Conservation (phyloP, 257 asterid genomes). For the Schizonepeta tenuifolia region DNA sequence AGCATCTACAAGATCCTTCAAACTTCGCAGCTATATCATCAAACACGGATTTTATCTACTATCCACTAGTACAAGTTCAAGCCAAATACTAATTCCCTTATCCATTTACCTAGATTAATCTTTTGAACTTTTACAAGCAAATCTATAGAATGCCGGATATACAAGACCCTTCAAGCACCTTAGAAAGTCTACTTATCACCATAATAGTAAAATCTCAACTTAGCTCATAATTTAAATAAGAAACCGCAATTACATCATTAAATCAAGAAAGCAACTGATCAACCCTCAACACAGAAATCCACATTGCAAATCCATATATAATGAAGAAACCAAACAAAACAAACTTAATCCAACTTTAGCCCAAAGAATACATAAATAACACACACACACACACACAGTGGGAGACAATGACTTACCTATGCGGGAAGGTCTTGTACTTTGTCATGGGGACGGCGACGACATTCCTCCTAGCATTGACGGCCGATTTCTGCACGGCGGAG, state of each 20-base stretch:
- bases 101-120: background rate
- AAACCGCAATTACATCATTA: background rate
- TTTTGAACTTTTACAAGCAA: background rate
- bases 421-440: slow-evolving; percentile 89
- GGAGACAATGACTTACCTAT: slow-evolving; percentile 50
- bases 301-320: background rate
- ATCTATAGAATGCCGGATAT: background rate
- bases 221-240: slow-evolving; percentile 1
- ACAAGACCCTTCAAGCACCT: background rate
- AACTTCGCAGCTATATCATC: background rate
- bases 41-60: background rate
- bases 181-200: slow-evolving; percentile 10
- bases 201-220: slow-evolving; percentile 13
- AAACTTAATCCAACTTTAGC: background rate
- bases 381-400: background rate
- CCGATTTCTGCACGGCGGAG: slow-evolving; percentile 85
- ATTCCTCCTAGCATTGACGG: slow-evolving; percentile 86
- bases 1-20: too few species aligned
- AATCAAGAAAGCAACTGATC: background rate
- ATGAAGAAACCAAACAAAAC: background rate
- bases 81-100: background rate
- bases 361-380: background rate
- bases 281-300: slow-evolving; percentile 2
- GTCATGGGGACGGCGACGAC: slow-evolving; percentile 82
- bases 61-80: background rate